Evolutionary conservation across 495 filamentous ascomycete species (phyloP).

Genomic region (Aspergillus wentii): DNA sequence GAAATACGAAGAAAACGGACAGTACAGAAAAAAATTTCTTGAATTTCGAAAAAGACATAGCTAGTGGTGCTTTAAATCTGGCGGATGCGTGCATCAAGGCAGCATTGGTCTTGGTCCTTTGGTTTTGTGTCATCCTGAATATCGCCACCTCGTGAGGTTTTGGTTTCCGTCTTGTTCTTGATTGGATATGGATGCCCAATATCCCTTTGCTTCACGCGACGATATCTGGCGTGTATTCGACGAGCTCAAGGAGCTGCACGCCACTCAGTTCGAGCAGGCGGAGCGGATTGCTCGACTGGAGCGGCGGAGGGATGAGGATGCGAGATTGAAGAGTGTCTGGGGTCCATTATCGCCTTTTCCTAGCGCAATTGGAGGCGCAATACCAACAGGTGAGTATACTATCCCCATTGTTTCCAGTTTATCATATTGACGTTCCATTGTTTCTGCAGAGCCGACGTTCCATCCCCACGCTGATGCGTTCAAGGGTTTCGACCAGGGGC

Average conservation of each 20-base stretch:
- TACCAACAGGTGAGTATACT: constrained; percentile 65
- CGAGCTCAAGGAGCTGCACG: constrained; percentile 78
- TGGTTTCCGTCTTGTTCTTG: constrained; percentile 1
- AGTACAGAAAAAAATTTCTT: not conserved
- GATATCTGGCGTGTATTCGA: constrained; percentile 84
- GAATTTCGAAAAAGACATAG: not conserved
- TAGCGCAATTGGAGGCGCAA: constrained; percentile 57
- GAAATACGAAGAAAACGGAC: constrained; percentile 3
- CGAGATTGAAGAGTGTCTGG: constrained; percentile 81
- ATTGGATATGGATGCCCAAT: constrained; percentile 59
- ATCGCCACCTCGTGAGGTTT: constrained; percentile 8
- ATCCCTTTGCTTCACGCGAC: constrained; percentile 59
- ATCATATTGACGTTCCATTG: constrained; percentile 1
- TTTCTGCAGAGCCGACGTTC: constrained; percentile 59
- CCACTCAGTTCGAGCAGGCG: constrained; percentile 72
- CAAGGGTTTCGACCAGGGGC: constrained; percentile 79
- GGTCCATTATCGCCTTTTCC: constrained; percentile 75
- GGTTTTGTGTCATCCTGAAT: constrained; percentile 3
- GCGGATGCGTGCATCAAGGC: not conserved
- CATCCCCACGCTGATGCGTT: constrained; percentile 73
- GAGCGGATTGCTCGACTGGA: constrained; percentile 76
- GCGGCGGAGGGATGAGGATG: constrained; percentile 76
- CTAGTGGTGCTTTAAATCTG: not conserved
- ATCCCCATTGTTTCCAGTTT: constrained; percentile 3
- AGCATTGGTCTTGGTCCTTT: constrained; percentile 2